Percentiles rank a stretch among this genome's conserved stretches.
phyloP scores from a whole-genome alignment of 768 basidiomycete species.

The Ramaria sp. region DNA sequence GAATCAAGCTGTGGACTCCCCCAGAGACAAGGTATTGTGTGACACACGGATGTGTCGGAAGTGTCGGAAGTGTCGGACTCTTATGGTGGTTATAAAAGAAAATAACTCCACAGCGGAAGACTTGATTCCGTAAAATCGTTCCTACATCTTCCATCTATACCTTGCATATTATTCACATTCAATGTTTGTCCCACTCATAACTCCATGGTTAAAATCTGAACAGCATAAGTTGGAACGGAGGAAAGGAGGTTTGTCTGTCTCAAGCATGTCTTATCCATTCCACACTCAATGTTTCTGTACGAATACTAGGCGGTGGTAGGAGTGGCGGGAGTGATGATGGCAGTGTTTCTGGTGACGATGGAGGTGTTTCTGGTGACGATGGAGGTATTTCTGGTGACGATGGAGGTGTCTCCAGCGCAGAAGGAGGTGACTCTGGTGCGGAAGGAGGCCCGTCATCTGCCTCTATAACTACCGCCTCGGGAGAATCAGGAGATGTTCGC shows the following conservation, averaged over 20 bases:
- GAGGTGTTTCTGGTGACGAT: slow-evolving; percentile 17
- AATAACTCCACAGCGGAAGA: no score
- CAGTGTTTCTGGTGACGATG: background rate
- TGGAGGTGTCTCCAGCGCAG: slow-evolving; percentile 17
- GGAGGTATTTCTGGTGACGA: slow-evolving; percentile 1
- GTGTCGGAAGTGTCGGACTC: no score
- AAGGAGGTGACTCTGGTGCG: slow-evolving; percentile 1
- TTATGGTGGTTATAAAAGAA: no score
- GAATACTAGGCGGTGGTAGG: slow-evolving; percentile 12
- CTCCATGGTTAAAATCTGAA: background rate
- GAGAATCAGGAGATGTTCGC: background rate
- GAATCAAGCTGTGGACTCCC: no score
- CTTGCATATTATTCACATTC: background rate
- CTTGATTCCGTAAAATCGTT: no score
- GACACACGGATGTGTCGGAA: no score
- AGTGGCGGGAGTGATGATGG: slow-evolving; percentile 1
- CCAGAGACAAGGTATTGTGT: no score
- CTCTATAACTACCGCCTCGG: background rate
- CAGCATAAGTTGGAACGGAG: background rate
- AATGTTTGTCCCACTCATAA: background rate
- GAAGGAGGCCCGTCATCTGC: background rate
- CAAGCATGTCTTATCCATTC: background rate
- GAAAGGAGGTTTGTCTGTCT: slow-evolving; percentile 4
- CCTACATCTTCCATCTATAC: no score
- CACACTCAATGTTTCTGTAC: background rate